Conservation (phyloP, 176 grass and related monocot species). For the Carex scoparia region DNA sequence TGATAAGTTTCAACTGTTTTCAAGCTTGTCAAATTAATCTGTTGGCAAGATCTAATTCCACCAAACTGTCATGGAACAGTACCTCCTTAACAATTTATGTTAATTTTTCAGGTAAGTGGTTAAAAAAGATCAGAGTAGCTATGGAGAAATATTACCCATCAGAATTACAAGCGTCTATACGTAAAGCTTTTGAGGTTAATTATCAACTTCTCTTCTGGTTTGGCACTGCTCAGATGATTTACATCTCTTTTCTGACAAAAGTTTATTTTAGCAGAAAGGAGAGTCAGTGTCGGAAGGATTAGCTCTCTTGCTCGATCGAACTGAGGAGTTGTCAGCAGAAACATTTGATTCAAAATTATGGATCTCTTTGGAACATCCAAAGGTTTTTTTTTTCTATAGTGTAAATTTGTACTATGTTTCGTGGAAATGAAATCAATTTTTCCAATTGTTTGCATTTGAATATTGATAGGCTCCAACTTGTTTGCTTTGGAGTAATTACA, state of each 20-base stretch:
- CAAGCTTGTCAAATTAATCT: not conserved
- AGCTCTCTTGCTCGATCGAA: slow-evolving; percentile 42
- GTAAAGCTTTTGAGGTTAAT: slow-evolving; percentile 77
- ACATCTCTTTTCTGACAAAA: not conserved
- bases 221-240: not conserved
- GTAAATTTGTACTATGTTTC: not conserved
- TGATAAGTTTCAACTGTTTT: not conserved
- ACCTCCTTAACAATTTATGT: not conserved
- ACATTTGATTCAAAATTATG: slow-evolving; percentile 67
- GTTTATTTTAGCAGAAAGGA: slow-evolving; percentile 37
- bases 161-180: slow-evolving; percentile 62
- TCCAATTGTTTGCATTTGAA: not conserved
- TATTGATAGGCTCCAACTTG: slow-evolving; percentile 19
- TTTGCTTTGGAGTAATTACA: not conserved
- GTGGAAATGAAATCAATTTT: not conserved
- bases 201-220: slow-evolving; percentile 7
- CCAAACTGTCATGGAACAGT: not conserved
- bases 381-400: slow-evolving; percentile 45
- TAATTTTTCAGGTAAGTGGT: slow-evolving; percentile 44
- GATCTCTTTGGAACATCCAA: slow-evolving; percentile 89
- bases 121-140: slow-evolving; percentile 50
- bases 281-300: slow-evolving; percentile 40
- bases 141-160: slow-evolving; percentile 51
- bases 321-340: slow-evolving; percentile 38
- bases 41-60: not conserved